Evolutionary conservation across 306 rosid species (phyloP).

Genomic region (Quercus rubra): DNA sequence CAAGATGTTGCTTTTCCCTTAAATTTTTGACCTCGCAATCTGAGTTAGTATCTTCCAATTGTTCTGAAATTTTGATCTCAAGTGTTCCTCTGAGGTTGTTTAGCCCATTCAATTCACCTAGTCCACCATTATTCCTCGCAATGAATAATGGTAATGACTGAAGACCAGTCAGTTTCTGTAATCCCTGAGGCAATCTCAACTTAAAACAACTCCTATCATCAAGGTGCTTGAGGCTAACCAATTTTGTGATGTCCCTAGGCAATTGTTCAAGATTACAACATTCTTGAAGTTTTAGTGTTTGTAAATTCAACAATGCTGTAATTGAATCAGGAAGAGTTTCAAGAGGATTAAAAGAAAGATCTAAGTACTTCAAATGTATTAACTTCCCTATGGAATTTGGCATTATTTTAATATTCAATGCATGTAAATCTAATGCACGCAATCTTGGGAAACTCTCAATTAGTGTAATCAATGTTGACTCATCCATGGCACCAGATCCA

Average conservation of each 20-base stretch:
- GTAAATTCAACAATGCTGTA: constrained; percentile 16
- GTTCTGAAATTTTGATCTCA: not conserved
- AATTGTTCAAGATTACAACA: constrained; percentile 8
- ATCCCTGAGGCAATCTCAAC: constrained; percentile 18
- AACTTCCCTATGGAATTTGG: constrained; percentile 10
- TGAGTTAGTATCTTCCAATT: not conserved
- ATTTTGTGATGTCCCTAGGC: constrained; percentile 17
- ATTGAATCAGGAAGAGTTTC: constrained; percentile 11
- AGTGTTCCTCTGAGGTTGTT: constrained; percentile 29
- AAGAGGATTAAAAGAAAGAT: no score
- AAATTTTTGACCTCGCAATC: no score
- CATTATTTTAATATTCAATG: not conserved
- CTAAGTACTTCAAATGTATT: constrained; percentile 33
- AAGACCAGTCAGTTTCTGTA: constrained; percentile 14
- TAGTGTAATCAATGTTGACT: not conserved
- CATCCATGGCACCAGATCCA: rapidly evolving
- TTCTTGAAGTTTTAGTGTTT: constrained; percentile 11
- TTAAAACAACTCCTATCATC: constrained; percentile 6
- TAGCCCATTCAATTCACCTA: constrained; percentile 16
- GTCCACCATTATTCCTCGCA: not conserved
- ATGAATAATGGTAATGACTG: constrained; percentile 18
- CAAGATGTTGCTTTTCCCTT: no score
- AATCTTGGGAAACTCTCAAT: not conserved
- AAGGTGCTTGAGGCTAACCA: constrained; percentile 24
- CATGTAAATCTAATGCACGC: constrained; percentile 15